A percentile compares a stretch with the other conserved stretches of the same genome.
phyloP scores from a whole-genome alignment of 768 basidiomycete species.

The Stropharia rugosoannulata region DNA sequence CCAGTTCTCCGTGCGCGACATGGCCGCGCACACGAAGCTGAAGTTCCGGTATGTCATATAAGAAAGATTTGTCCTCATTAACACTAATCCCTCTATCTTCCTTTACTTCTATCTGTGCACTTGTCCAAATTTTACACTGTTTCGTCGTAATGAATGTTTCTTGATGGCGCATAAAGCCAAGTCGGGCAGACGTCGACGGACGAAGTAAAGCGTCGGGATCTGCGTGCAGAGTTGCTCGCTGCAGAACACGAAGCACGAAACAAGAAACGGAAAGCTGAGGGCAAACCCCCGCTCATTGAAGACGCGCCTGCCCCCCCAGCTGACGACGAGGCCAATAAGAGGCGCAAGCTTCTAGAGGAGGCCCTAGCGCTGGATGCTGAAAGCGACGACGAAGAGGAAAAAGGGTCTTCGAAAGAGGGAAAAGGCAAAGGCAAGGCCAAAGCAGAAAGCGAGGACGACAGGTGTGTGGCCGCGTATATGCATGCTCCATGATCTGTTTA shows the following conservation, averaged over 20 bases:
- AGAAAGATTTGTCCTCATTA: no score
- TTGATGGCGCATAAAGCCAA: conserved; percentile 56
- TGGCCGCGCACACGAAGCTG: conserved; percentile 95
- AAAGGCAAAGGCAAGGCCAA: conserved; percentile 37
- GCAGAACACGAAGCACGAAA: conserved; percentile 89
- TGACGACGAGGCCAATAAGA: conserved; percentile 71
- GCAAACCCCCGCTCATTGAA: conserved; percentile 53
- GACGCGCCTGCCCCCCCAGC: conserved; percentile 27
- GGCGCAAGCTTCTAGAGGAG: conserved; percentile 85
- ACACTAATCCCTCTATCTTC: no score
- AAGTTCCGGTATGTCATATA: conserved; percentile 77
- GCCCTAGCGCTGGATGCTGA: conserved; percentile 88
- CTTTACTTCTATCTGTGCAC: no score
- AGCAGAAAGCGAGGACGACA: conserved; percentile 36
- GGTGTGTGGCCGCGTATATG: conserved; percentile 28
- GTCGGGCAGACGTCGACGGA: conserved; percentile 81
- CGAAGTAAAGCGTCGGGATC: conserved; percentile 78
- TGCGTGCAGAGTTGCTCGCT: conserved; percentile 76
- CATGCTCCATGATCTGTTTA: neutral
- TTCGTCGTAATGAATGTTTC: neutral
- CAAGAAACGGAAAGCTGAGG: conserved; percentile 92
- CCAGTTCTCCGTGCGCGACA: conserved; percentile 90
- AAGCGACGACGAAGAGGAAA: conserved; percentile 71
- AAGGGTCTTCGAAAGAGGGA: conserved; percentile 12
- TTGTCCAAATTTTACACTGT: neutral